Evolutionary conservation across 129 eudicot species (phyloP), one percentile per base, ranked within the genome.

Genomic region (Lactuca sativa): DNA sequence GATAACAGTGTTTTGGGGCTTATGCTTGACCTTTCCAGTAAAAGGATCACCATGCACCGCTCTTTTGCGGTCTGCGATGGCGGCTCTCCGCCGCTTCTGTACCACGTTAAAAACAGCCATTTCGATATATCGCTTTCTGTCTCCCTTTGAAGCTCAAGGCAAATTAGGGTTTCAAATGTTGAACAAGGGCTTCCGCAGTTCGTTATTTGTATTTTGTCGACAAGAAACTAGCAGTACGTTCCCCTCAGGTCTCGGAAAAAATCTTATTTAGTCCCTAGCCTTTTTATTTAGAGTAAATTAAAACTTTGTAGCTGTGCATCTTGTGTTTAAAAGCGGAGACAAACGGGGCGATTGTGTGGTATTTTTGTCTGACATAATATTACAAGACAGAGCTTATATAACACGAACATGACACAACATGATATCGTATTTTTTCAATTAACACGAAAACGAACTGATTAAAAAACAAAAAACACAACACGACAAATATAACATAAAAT

Each of bases 91-190:
- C 67, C 78, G 62, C 91, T 85, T 89, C 82, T 92, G 98, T 1
- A 84, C 95, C 48, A 80, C 98, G 82, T 92, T 92, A 72, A 92
- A 92, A 32, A 81, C 84, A 72, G 98, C 90, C 98, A 92, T 92
- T 67, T 4, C 49, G 60, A 48, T 40, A 12, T 55, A 36, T 36
- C 66, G 10, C 14, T 61, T 61, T 61, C 31, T 61, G 66, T 41
- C 66, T 61, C 48, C 66, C 66, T 37, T 56, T 48, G 4, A 38
- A 52, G 18, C 62, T 66, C 55, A 67, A 67, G 81, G 59, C 13
- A 21, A 21, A 75, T 67, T 77, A 77, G 81, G 81, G 81, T 76
- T 76, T 52, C 37, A 17, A 60, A 9, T 59, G 69, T 67, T 36
- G 59, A 65, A 34, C 2, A 8, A 11, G 1, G 17, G n/a, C 17